A percentile compares a stretch with the other conserved stretches of the same genome.
These are phyloP conservation scores for Teratosphaeria pseudoeucalypti DNA, from an alignment of 2,329 filamentous ascomycete genomes.

Conservation along the genomic window DNA sequence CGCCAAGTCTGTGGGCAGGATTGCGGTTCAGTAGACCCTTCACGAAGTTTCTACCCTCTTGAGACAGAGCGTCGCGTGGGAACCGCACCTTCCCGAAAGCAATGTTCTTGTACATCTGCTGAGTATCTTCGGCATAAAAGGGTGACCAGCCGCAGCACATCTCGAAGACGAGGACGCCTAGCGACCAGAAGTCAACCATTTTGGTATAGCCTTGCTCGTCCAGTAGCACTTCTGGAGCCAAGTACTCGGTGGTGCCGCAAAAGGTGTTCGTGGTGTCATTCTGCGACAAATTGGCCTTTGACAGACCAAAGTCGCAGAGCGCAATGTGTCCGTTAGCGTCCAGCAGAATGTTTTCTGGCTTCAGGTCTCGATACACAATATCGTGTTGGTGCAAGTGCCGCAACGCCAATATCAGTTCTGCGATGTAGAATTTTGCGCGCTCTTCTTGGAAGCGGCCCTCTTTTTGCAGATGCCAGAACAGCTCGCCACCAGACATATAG, in stretches of 20 bases:
- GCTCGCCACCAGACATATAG: constrained; percentile 97
- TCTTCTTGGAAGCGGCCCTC: constrained; percentile 92
- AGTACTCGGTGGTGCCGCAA: constrained; percentile 94
- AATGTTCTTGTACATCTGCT: constrained; percentile 99
- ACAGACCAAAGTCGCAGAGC: constrained; percentile 92
- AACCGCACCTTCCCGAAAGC: constrained; percentile 97
- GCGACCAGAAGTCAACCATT: constrained; percentile 99
- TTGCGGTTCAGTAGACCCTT: constrained; percentile 96
- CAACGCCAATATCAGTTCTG: constrained; percentile 87
- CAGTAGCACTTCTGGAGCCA: constrained; percentile 87
- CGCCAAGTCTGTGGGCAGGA: constrained; percentile 86
- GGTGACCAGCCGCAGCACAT: constrained; percentile 99
- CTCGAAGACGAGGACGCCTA: constrained; percentile 94
- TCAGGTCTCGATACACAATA: constrained; percentile 94
- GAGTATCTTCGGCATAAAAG: constrained; percentile 97
- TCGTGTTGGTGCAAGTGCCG: constrained; percentile 94
- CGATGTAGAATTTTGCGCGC: constrained; percentile 96
- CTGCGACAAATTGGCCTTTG: constrained; percentile 92
- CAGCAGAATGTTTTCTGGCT: constrained; percentile 93
- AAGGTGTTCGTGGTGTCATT: constrained; percentile 98
- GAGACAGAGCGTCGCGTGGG: constrained; percentile 83
- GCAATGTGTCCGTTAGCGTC: constrained; percentile 98
- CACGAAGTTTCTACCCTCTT: constrained; percentile 93
- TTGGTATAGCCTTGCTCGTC: constrained; percentile 98
- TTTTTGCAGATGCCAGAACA: constrained; percentile 98